Percentiles rank a stretch among this genome's conserved stretches.
phyloP scores from a whole-genome alignment of 2,329 filamentous ascomycete genomes.

The Hysterium pulicare region DNA sequence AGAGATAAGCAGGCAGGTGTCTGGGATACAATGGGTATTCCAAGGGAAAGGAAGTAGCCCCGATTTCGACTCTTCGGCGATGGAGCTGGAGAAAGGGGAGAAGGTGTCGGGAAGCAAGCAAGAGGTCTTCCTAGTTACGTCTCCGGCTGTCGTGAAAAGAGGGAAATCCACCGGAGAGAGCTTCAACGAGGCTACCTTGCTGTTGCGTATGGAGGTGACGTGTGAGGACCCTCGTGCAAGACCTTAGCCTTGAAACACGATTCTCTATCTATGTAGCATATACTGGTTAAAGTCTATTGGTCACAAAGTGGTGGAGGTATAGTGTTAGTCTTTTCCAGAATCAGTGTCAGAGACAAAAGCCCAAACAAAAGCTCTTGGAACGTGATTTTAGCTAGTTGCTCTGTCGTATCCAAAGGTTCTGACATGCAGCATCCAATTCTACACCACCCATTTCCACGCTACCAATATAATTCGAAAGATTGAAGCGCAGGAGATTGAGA shows the following conservation, averaged over 20 bases:
- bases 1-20: not conserved
- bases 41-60: not conserved
- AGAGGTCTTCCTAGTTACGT: not conserved
- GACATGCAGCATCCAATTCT: not conserved
- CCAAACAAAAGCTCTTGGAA: too few relatives aligned
- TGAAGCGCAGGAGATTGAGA: too few relatives aligned
- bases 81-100: not conserved
- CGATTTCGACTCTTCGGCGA: not conserved
- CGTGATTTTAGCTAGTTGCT: too few relatives aligned
- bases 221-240: not conserved
- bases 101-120: constrained; percentile 1
- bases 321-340: too few relatives aligned
- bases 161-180: not conserved
- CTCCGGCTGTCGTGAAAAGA: constrained; percentile 1
- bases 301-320: too few relatives aligned
- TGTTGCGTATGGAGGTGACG: not conserved
- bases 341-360: too few relatives aligned
- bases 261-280: not conserved
- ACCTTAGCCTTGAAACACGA: not conserved
- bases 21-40: not conserved
- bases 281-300: not conserved
- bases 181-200: not conserved
- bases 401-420: too few relatives aligned
- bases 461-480: not conserved
- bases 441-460: not conserved